A percentile compares a stretch with the other conserved stretches of the same genome.
These are phyloP conservation scores for Protea cynaroides DNA, from an alignment of 164 flowering plant genomes.

Conservation along the genomic window DNA sequence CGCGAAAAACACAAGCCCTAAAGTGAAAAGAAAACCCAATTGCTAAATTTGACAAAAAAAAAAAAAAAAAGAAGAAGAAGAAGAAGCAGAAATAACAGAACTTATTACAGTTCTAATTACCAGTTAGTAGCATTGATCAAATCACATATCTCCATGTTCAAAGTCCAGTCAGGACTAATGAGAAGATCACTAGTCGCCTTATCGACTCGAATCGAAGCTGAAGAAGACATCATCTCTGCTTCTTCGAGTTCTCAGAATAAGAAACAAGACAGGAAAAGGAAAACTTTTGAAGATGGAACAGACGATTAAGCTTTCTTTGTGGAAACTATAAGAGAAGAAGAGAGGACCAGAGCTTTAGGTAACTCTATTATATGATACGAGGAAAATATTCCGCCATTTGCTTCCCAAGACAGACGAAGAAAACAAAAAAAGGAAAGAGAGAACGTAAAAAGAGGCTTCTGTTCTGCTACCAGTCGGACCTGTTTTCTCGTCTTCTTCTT, in stretches of 20 bases:
- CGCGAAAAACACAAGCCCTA: background rate
- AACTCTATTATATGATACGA: too few relatives aligned
- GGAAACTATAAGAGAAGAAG: too few relatives aligned
- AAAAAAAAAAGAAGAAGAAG: too few relatives aligned
- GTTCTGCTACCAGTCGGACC: background rate
- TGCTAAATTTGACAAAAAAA: background rate
- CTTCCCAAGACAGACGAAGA: background rate
- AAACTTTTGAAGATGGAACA: too few relatives aligned
- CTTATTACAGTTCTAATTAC: conserved; percentile 19
- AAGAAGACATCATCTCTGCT: conserved; percentile 24
- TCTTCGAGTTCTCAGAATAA: background rate
- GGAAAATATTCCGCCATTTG: too few relatives aligned
- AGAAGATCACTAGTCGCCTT: conserved; percentile 87
- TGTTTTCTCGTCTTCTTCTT: conserved; percentile 2
- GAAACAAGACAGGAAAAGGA: too few relatives aligned
- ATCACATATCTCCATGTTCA: conserved; percentile 79
- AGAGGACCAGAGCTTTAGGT: too few relatives aligned
- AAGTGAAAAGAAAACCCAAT: background rate
- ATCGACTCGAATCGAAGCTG: conserved; percentile 63
- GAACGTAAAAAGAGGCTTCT: background rate
- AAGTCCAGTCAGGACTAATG: conserved; percentile 75
- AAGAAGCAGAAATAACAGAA: background rate
- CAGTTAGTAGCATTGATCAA: conserved; percentile 50
- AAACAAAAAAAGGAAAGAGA: too few relatives aligned
- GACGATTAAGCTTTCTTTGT: too few relatives aligned